phyloP scores from a whole-genome alignment of 2,329 filamentous ascomycete genomes.

The Phoma herbarum region DNA sequence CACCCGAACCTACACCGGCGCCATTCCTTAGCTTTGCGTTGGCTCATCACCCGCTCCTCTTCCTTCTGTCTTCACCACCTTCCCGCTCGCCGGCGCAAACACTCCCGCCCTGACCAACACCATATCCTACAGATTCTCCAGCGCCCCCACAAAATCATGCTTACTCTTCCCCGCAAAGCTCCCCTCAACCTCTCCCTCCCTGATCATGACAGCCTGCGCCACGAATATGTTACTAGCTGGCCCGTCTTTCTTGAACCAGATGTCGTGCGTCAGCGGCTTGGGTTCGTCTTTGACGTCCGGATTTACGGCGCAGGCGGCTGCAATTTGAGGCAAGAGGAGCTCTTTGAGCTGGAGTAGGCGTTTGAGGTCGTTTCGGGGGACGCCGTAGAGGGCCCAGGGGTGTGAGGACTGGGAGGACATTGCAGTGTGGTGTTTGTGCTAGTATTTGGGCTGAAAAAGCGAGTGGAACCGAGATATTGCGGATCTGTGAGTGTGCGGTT shows the following conservation, averaged over 20 bases:
- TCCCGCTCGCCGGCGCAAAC: neutral
- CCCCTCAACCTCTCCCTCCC: neutral
- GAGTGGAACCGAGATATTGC: too few relatives aligned
- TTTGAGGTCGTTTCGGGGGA: neutral
- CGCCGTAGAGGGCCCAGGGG: neutral
- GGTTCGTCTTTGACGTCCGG: neutral
- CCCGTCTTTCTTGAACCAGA: neutral
- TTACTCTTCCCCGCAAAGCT: neutral
- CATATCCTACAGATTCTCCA: neutral
- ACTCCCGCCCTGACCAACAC: neutral
- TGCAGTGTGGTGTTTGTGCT: too few relatives aligned
- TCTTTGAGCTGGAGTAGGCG: neutral
- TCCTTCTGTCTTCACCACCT: too few relatives aligned
- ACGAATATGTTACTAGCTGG: neutral
- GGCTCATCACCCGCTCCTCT: neutral
- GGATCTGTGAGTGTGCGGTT: too few relatives aligned
- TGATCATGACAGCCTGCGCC: neutral
- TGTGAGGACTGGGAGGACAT: too few relatives aligned
- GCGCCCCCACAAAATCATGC: neutral
- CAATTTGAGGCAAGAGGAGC: neutral
- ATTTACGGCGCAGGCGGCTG: neutral
- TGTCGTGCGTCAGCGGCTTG: neutral
- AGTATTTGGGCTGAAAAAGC: too few relatives aligned
- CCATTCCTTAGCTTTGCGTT: neutral
- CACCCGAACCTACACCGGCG: neutral